Evolutionary conservation across 108 stramenopile genomes (phyloP).

Genomic region (Cylindrotheca fusiformis): DNA sequence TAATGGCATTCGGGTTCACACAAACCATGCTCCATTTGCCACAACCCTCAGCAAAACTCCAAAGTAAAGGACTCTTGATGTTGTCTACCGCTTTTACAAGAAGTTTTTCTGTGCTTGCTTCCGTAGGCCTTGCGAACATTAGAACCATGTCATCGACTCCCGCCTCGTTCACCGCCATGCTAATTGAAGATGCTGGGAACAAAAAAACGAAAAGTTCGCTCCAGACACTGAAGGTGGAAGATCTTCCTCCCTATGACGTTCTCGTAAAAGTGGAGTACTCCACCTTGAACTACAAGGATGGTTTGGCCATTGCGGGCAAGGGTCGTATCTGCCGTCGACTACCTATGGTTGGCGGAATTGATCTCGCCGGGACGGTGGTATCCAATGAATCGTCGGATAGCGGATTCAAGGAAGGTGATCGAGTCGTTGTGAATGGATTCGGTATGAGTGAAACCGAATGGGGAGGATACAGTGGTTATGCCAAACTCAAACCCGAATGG

Average conservation of each 20-base stretch:
- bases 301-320: conserved; percentile 20
- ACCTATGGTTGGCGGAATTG: conserved; percentile 39
- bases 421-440: conserved; percentile 27
- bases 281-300: conserved; percentile 48
- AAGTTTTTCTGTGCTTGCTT: too few species aligned
- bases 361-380: conserved; percentile 23
- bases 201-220: background rate
- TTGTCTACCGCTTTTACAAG: too few species aligned
- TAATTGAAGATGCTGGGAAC: background rate
- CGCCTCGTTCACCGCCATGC: background rate
- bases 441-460: conserved; percentile 23
- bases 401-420: background rate
- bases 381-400: background rate
- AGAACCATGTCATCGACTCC: too few species aligned
- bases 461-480: conserved; percentile 34
- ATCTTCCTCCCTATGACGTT: conserved; percentile 4
- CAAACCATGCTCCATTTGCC: too few species aligned
- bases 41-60: too few species aligned
- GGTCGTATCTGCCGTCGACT: conserved; percentile 14
- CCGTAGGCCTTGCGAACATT: too few species aligned
- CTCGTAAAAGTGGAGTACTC: conserved; percentile 20
- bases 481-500: conserved; percentile 25
- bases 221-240: background rate
- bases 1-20: too few species aligned
- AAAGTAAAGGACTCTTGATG: too few species aligned